Evolutionary conservation across 345 rosid genomes (phyloP), one percentile per base, ranked within the genome.

Genomic region (Salix purpurea): DNA sequence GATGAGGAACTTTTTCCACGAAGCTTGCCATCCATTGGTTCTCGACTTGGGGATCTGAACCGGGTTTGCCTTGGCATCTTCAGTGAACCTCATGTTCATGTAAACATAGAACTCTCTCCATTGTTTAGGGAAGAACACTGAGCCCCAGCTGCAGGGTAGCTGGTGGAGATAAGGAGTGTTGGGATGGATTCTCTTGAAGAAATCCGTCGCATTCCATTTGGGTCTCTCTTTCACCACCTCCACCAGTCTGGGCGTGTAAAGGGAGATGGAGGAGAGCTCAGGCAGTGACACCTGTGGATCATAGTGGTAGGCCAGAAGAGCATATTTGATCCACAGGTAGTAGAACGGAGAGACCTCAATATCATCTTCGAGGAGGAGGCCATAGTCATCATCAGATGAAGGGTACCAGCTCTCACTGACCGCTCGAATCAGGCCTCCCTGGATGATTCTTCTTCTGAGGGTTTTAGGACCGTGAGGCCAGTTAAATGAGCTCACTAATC

Each of bases 401-500:
- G 99, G 99, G 78, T 93, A 96, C 99, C 99, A 96, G 72, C 99
- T 96, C 80, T 96, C 99, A 21, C 99, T 96, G 24, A 96, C 99
- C 8, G 99, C 99, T 71, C 99, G 87, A 65, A 96, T 96, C n/a
- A 96, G 87, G 23, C 99, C 99, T 67, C 99, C 99, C 73, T 96
- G 99, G 84, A 96, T 86, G 90, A 96, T 96, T 82, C 99, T 89
- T 85, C 99, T 86, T 76, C 99, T 86, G 10, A 96, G 74, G 54
- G 94, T 92, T 72, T 93, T 96, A 18, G 92, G 85, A 13, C 99
- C 99, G 69, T 96, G 98, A 34, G 98, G 93, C 99, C 99, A 96
- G 3, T 90, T 78, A 64, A 92, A 96, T 54, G 96, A 82, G 81
- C 69, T 86, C 32, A 96, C 93, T 0, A 91, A 89, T 68, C 82